phyloP scores from a whole-genome alignment of 2,329 filamentous ascomycete genomes.

The Chaetomiaceae sp. region DNA sequence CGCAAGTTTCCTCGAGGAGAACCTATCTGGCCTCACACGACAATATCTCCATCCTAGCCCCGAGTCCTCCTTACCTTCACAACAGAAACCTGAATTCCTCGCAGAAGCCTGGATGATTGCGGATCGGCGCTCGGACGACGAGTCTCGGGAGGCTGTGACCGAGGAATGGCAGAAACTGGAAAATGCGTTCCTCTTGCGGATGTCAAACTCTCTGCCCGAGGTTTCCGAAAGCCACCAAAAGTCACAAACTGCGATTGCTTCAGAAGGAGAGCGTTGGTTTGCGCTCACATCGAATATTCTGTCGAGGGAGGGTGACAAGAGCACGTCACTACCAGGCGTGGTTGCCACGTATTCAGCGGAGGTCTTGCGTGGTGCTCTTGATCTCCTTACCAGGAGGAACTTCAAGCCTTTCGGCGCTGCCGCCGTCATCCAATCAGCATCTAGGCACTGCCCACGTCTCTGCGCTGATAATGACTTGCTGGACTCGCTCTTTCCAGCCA shows the following conservation, averaged over 20 bases:
- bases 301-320: slow-evolving; percentile 27
- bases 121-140: slow-evolving; percentile 37
- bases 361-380: slow-evolving; percentile 35
- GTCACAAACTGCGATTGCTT: slow-evolving; percentile 66
- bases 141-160: slow-evolving; percentile 46
- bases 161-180: slow-evolving; percentile 62
- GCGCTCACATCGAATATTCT: slow-evolving; percentile 49
- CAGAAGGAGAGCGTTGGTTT: slow-evolving; percentile 66
- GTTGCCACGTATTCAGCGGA: slow-evolving; percentile 31
- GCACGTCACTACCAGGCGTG: slow-evolving; percentile 13
- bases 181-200: slow-evolving; percentile 56
- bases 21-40: slow-evolving; percentile 51
- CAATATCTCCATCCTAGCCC: slow-evolving; percentile 48
- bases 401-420: slow-evolving; percentile 56
- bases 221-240: slow-evolving; percentile 70
- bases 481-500: slow-evolving; percentile 41
- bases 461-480: slow-evolving; percentile 36
- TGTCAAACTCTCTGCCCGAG: slow-evolving; percentile 74
- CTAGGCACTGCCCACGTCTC: slow-evolving; percentile 40
- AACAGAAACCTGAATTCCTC: slow-evolving; percentile 36
- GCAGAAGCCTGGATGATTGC: slow-evolving; percentile 46
- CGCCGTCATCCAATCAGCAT: slow-evolving; percentile 39
- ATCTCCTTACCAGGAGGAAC: slow-evolving; percentile 46
- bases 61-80: slow-evolving; percentile 38
- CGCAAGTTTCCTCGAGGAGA: slow-evolving; percentile 42